phyloP scores from a whole-genome alignment of 768 basidiomycete genomes.

The Calvatia gigantea region DNA sequence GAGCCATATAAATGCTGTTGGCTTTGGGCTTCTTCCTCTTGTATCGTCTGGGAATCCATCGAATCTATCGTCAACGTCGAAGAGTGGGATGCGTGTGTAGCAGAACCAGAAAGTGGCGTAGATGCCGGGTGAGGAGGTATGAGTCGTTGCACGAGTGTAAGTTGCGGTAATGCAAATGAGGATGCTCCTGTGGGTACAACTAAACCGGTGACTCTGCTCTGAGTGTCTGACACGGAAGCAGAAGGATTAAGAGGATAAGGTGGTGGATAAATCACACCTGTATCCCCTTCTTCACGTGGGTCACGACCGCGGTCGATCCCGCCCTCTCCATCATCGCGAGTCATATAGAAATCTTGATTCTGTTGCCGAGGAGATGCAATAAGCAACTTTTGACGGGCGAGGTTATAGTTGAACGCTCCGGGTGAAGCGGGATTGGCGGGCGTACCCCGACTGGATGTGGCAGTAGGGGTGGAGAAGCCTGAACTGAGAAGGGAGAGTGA shows the following conservation, averaged over 20 bases:
- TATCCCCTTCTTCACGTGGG: constrained; percentile 1
- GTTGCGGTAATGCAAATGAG: constrained; percentile 2
- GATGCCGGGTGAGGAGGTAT: constrained; percentile 6
- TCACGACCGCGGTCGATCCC: constrained; percentile 13
- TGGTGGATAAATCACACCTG: not conserved
- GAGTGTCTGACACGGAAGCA: constrained; percentile 39
- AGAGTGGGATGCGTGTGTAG: constrained; percentile 4
- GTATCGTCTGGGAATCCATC: not conserved
- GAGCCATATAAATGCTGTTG: constrained; percentile 31
- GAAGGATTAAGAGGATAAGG: constrained; percentile 23
- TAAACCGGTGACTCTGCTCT: too few relatives aligned
- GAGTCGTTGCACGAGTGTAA: not conserved
- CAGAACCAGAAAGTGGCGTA: not conserved
- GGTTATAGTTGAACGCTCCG: constrained; percentile 42
- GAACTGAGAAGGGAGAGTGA: constrained; percentile 33
- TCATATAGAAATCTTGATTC: constrained; percentile 17
- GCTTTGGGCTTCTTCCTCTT: constrained; percentile 16
- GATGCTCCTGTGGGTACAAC: constrained; percentile 9
- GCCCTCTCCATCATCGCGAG: not conserved
- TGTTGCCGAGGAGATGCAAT: constrained; percentile 35
- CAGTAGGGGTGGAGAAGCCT: constrained; percentile 52
- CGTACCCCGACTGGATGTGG: constrained; percentile 20
- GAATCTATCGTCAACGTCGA: constrained; percentile 10
- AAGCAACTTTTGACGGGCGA: constrained; percentile 48
- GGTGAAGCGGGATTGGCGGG: constrained; percentile 22